A percentile compares a stretch with the other conserved stretches of the same genome.
Evolutionary conservation across 2,329 filamentous ascomycete genomes (phyloP).

Genomic region (Alternaria brassicae): DNA sequence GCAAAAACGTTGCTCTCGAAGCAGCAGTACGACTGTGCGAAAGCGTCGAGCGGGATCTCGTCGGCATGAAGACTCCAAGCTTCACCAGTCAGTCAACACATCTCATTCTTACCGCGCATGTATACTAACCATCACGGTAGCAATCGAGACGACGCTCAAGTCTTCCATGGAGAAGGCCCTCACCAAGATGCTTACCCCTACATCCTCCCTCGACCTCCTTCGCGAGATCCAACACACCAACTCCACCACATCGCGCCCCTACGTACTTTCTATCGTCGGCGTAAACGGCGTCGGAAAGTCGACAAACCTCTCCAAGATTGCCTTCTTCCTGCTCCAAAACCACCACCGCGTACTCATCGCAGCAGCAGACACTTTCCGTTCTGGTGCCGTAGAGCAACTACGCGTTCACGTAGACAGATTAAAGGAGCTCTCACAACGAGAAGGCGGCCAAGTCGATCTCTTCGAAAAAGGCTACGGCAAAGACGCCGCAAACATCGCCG

Average conservation of each 20-base stretch:
- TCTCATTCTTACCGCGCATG: neutral
- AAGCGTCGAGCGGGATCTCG: conserved; percentile 85
- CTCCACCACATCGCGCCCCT: conserved; percentile 73
- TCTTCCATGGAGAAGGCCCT: conserved; percentile 90
- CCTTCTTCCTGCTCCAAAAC: conserved; percentile 97
- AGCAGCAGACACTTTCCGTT: conserved; percentile 95
- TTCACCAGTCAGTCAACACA: conserved; percentile 71
- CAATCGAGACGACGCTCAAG: conserved; percentile 81
- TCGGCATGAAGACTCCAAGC: conserved; percentile 88
- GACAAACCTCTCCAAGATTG: conserved; percentile 96
- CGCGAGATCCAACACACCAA: conserved; percentile 83
- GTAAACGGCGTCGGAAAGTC: conserved; percentile 99
- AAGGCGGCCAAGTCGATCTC: conserved; percentile 81
- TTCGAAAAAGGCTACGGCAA: conserved; percentile 99
- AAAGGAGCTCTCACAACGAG: conserved; percentile 83
- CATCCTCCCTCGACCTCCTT: conserved; percentile 90
- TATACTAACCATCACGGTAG: conserved; percentile 43
- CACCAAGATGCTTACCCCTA: conserved; percentile 94
- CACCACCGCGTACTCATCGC: conserved; percentile 94
- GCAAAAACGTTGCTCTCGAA: conserved; percentile 96
- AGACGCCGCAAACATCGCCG: conserved; percentile 92
- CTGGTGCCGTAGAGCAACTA: conserved; percentile 94
- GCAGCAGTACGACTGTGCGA: conserved; percentile 90
- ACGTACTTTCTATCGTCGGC: conserved; percentile 97
- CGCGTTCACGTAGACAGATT: conserved; percentile 94